These are phyloP conservation scores for Termitomyces sp. DNA, from an alignment of 768 basidiomycete genomes.

Conservation along the genomic window DNA sequence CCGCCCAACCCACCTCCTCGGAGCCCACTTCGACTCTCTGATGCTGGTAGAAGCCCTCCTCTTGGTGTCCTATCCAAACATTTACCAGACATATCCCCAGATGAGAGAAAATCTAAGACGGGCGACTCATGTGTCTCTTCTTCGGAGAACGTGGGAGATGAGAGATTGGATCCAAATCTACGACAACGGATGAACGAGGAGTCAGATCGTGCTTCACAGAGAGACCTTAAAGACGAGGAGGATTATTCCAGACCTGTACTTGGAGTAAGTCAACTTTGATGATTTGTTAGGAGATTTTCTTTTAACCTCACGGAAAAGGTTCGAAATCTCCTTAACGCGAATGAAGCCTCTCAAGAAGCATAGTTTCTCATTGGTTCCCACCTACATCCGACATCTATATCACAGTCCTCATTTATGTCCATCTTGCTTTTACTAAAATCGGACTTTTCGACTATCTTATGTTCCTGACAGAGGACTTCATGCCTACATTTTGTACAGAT, in stretches of 20 bases:
- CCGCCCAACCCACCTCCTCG: slow-evolving; percentile 30
- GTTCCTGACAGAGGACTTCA: slow-evolving; percentile 3
- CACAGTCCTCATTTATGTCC: not conserved
- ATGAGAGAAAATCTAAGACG: slow-evolving; percentile 14
- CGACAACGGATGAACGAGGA: slow-evolving; percentile 26
- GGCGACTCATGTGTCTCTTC: slow-evolving; percentile 28
- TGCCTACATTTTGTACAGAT: slow-evolving; percentile 5
- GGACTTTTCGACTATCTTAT: slow-evolving; percentile 7
- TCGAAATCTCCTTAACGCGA: slow-evolving; percentile 44
- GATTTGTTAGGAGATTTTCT: not conserved
- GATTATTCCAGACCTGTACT: slow-evolving; percentile 54
- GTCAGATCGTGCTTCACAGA: slow-evolving; percentile 21
- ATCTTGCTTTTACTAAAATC: not conserved
- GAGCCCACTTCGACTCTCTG: slow-evolving; percentile 23
- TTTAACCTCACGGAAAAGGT: slow-evolving; percentile 29
- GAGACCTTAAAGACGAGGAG: slow-evolving; percentile 42
- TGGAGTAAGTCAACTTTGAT: slow-evolving; percentile 31
- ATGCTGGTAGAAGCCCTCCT: slow-evolving; percentile 13
- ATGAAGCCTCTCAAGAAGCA: slow-evolving; percentile 23
- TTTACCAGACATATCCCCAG: slow-evolving; percentile 7
- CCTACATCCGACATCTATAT: not conserved
- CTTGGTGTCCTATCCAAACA: slow-evolving; percentile 8
- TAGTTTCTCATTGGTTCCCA: slow-evolving; percentile 2
- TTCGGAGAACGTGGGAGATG: slow-evolving; percentile 29
- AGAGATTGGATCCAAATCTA: slow-evolving; percentile 39